These are phyloP conservation scores for Aspergillus leporis DNA, from an alignment of 495 filamentous ascomycete genomes.

Conservation along the genomic window DNA sequence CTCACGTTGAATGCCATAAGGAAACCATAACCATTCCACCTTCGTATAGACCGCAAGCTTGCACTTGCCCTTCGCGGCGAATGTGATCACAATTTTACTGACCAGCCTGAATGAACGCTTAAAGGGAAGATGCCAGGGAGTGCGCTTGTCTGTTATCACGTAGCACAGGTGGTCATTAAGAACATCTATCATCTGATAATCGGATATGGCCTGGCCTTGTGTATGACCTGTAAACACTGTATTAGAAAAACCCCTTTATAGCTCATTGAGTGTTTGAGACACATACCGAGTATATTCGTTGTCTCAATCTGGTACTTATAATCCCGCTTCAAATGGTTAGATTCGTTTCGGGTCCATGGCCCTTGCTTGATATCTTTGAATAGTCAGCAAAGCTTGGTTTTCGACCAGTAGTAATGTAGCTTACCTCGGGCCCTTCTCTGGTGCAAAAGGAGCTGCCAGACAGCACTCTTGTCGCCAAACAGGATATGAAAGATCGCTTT, in stretches of 20 bases:
- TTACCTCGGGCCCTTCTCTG: conserved; percentile 74
- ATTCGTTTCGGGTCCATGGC: conserved; percentile 73
- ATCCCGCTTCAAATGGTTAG: conserved; percentile 68
- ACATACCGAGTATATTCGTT: conserved; percentile 61
- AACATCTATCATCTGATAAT: conserved; percentile 88
- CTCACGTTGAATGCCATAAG: conserved; percentile 61
- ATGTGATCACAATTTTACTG: conserved; percentile 91
- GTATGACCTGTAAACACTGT: conserved; percentile 37
- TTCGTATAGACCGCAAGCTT: conserved; percentile 86
- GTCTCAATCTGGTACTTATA: conserved; percentile 79
- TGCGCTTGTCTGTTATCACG: conserved; percentile 83
- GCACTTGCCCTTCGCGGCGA: conserved; percentile 86
- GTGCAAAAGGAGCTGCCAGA: conserved; percentile 89
- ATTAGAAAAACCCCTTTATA: conserved; percentile 11
- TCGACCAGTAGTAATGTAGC: background rate
- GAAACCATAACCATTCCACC: conserved; percentile 78
- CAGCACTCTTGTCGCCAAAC: conserved; percentile 91
- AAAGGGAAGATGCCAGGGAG: conserved; percentile 88
- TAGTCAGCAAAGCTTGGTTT: conserved; percentile 17
- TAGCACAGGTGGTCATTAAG: conserved; percentile 96
- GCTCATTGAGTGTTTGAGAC: background rate
- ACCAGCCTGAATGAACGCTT: conserved; percentile 77
- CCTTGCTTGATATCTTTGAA: conserved; percentile 71
- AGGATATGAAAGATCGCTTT: conserved; percentile 95
- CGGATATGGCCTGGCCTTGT: conserved; percentile 60